Evolutionary conservation across 768 basidiomycete genomes (phyloP).

Genomic region (Tephrocybe sp.): DNA sequence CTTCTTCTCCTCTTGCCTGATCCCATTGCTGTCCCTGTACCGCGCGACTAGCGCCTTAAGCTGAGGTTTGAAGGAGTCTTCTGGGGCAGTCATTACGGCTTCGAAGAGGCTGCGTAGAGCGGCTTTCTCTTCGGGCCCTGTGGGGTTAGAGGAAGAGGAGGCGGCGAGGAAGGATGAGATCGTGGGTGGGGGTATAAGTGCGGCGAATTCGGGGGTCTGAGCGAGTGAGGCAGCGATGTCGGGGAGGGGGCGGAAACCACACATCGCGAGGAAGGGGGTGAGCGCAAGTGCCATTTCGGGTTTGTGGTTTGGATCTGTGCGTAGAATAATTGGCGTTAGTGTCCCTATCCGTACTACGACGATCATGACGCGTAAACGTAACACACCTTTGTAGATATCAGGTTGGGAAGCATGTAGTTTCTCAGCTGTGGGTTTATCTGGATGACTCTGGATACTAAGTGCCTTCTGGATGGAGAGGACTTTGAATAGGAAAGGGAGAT

Average conservation of each 20-base stretch:
- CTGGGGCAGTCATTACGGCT: constrained; percentile 80
- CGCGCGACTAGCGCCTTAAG: constrained; percentile 58
- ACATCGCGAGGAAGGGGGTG: constrained; percentile 86
- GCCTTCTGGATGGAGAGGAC: constrained; percentile 88
- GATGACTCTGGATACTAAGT: constrained; percentile 89
- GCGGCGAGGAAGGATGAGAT: constrained; percentile 47
- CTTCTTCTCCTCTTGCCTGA: constrained; percentile 36
- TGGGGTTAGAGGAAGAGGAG: constrained; percentile 39
- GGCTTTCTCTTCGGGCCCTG: constrained; percentile 48
- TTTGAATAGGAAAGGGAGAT: constrained; percentile 91
- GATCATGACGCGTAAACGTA: not conserved
- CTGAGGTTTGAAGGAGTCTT: constrained; percentile 45
- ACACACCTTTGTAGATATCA: constrained; percentile 86
- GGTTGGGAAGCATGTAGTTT: constrained; percentile 64
- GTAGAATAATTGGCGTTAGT: not conserved
- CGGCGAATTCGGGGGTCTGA: constrained; percentile 71
- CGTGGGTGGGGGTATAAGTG: constrained; percentile 61
- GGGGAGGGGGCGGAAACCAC: constrained; percentile 85
- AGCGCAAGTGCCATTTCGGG: constrained; percentile 99
- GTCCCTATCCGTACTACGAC: constrained; percentile 7
- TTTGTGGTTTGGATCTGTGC: constrained; percentile 90
- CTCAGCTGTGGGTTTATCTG: constrained; percentile 81
- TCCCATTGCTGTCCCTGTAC: constrained; percentile 44
- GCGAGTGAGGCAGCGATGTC: constrained; percentile 67
- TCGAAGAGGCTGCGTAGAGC: constrained; percentile 77